phyloP scores from a whole-genome alignment of 1,139 yeast genomes.

The Komagataea norvegica region DNA sequence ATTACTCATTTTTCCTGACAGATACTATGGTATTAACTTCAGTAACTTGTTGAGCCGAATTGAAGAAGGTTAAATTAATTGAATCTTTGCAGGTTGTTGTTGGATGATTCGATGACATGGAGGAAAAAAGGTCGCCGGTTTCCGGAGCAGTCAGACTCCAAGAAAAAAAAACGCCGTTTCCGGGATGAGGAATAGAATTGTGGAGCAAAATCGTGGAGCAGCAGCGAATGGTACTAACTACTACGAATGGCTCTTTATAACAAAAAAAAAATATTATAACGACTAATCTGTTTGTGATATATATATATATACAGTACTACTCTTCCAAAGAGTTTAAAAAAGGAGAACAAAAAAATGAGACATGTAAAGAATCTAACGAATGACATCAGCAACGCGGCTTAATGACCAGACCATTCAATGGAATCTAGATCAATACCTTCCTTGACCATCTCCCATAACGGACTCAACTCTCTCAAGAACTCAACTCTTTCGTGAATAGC shows the following conservation, averaged over 20 bases:
- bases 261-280: no score
- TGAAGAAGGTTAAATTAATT: no score
- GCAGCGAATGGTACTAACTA: no score
- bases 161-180: no score
- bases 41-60: background rate
- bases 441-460: slow-evolving; percentile 99
- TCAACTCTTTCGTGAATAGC: slow-evolving; percentile 88
- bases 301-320: background rate
- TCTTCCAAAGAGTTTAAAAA: background rate
- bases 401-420: slow-evolving; percentile 98
- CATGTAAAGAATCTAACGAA: slow-evolving; percentile 1
- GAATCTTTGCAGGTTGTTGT: no score
- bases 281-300: no score
- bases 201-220: no score
- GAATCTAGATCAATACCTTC: slow-evolving; percentile 93
- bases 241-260: no score
- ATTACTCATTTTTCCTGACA: slow-evolving; percentile 16
- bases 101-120: slow-evolving; percentile 1
- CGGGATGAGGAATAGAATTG: no score
- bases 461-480: slow-evolving; percentile 87
- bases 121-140: slow-evolving; percentile 1
- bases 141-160: background rate
- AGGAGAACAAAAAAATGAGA: background rate
- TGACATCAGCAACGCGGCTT: slow-evolving; percentile 9
- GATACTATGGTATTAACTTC: no score